These are phyloP conservation scores for Penicillium subrubescens DNA, from an alignment of 495 filamentous ascomycete genomes.

Conservation along the genomic window DNA sequence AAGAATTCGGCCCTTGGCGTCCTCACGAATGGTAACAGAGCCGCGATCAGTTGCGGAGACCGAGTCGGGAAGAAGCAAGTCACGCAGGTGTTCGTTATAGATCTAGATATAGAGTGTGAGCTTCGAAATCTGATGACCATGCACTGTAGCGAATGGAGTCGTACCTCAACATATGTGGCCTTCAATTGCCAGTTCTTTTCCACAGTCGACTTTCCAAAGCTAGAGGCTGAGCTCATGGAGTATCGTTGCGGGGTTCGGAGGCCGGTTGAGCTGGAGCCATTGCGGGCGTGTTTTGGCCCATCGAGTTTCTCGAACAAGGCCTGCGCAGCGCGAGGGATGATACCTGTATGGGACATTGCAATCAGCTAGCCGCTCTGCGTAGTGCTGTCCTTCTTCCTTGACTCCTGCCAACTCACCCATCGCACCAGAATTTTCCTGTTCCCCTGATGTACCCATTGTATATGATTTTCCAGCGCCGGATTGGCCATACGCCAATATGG, in stretches of 20 bases:
- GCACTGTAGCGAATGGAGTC: neutral
- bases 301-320: conserved; percentile 88
- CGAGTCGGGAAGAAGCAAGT: conserved; percentile 82
- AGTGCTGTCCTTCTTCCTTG: neutral
- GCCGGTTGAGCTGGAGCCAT: conserved; percentile 65
- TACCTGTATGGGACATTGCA: conserved; percentile 54
- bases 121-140: neutral
- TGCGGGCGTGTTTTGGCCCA: conserved; percentile 53
- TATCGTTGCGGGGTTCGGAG: conserved; percentile 82
- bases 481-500: conserved; percentile 94
- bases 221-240: conserved; percentile 62
- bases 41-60: conserved; percentile 68
- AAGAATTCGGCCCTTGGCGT: conserved; percentile 92
- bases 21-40: conserved; percentile 84
- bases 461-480: conserved; percentile 99
- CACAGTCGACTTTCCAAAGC: conserved; percentile 46
- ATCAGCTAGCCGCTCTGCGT: conserved; percentile 10
- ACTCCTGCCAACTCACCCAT: conserved; percentile 67
- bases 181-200: conserved; percentile 93
- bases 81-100: conserved; percentile 94
- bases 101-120: conserved; percentile 56
- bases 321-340: conserved; percentile 88
- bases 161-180: conserved; percentile 92
- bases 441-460: conserved; percentile 97
- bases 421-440: conserved; percentile 70